phyloP scores from a whole-genome alignment of 495 filamentous ascomycete species.

The Letharia lupina region DNA sequence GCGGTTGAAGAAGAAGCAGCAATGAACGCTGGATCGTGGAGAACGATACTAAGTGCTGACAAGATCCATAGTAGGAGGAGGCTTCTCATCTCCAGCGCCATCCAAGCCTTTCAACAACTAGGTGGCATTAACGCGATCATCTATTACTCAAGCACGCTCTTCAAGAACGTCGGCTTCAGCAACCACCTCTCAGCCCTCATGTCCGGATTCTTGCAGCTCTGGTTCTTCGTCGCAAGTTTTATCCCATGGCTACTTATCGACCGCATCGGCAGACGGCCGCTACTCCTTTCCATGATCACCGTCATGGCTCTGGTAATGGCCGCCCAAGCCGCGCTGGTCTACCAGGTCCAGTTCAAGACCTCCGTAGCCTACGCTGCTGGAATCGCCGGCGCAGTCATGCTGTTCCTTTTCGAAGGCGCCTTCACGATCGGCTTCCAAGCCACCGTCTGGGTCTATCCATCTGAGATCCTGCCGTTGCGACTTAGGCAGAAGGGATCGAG shows the following conservation, averaged over 20 bases:
- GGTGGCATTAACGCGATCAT: constrained; percentile 30
- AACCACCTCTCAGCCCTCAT: constrained; percentile 24
- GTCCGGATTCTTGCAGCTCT: constrained; percentile 28
- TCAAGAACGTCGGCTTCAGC: constrained; percentile 24
- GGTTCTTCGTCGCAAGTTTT: constrained; percentile 29
- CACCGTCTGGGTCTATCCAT: constrained; percentile 32
- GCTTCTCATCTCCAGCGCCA: constrained; percentile 27
- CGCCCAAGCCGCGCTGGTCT: constrained; percentile 22
- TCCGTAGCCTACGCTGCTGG: constrained; percentile 12
- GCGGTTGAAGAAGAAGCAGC: constrained; percentile 24
- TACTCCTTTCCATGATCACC: constrained; percentile 24
- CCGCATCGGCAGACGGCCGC: constrained; percentile 24
- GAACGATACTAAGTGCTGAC: constrained; percentile 28
- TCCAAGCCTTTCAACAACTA: constrained; percentile 34
- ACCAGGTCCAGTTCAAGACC: constrained; percentile 22
- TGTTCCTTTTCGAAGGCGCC: constrained; percentile 28
- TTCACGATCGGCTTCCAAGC: constrained; percentile 29
- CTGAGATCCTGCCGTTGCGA: constrained; percentile 29
- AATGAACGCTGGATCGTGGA: constrained; percentile 26
- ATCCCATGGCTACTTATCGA: constrained; percentile 30
- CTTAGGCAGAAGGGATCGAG: constrained; percentile 28
- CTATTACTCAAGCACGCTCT: constrained; percentile 26
- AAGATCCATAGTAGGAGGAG: constrained; percentile 25
- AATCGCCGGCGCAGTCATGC: constrained; percentile 23
- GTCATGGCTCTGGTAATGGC: constrained; percentile 27